These are phyloP conservation scores for Metschnikowia continentalis DNA, from an alignment of 805 yeast genomes.

Conservation along the genomic window DNA sequence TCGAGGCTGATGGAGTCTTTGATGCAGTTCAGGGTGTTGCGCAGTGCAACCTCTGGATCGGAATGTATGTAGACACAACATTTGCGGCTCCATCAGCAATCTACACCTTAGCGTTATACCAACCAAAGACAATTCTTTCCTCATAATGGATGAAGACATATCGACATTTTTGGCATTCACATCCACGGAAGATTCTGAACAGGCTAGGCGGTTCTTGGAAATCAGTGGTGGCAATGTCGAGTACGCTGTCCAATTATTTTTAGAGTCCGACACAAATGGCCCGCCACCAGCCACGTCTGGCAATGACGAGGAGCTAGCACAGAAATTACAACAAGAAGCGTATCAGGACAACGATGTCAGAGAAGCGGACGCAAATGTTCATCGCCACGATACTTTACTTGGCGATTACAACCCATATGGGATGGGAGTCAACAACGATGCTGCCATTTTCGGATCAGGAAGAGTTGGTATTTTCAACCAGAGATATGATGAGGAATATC, in stretches of 20 bases:
- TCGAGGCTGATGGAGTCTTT: background rate
- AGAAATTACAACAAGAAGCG: constrained; percentile 59
- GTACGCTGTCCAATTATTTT: constrained; percentile 76
- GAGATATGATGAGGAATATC: constrained; percentile 32
- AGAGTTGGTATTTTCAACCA: constrained; percentile 60
- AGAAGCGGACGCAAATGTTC: constrained; percentile 73
- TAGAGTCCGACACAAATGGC: constrained; percentile 44
- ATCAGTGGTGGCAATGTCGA: constrained; percentile 77
- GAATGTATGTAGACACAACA: background rate
- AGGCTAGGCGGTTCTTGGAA: constrained; percentile 74
- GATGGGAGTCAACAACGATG: constrained; percentile 19
- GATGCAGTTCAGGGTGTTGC: background rate
- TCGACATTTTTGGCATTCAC: constrained; percentile 83
- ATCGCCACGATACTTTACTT: constrained; percentile 71
- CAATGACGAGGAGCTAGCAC: constrained; percentile 56
- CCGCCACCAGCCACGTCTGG: constrained; percentile 19
- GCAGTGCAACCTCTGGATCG: background rate
- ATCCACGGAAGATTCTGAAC: constrained; percentile 58
- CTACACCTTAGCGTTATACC: background rate
- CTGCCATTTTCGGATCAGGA: constrained; percentile 47
- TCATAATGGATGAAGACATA: constrained; percentile 45
- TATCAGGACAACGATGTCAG: constrained; percentile 38
- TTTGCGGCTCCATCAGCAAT: constrained; percentile 1
- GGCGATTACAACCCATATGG: constrained; percentile 28
- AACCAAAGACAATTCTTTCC: background rate